phyloP scores from a whole-genome alignment of 1,284 basidiomycete species.

The Laetiporus sulphureus region DNA sequence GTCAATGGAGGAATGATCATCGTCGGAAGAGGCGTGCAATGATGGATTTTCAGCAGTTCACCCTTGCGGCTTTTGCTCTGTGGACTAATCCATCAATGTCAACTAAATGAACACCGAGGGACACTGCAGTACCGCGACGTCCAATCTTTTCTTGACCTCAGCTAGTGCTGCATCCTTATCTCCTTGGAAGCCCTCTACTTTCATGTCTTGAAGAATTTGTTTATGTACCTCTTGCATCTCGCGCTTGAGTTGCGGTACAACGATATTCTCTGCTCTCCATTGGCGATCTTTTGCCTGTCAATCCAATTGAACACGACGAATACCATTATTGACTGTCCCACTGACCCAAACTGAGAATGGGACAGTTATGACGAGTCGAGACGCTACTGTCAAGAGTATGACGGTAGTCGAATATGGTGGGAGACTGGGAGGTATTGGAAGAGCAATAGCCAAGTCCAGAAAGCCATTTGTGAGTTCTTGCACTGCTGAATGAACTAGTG shows the following conservation, averaged over 20 bases:
- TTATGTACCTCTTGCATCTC: conserved; percentile 47
- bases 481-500: conserved; percentile 31
- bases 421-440: conserved; percentile 59
- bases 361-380: conserved; percentile 60
- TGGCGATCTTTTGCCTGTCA: conserved; percentile 57
- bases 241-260: conserved; percentile 58
- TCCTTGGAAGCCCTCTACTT: conserved; percentile 42
- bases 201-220: conserved; percentile 53
- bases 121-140: conserved; percentile 31
- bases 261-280: conserved; percentile 58
- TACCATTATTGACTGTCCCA: conserved; percentile 6
- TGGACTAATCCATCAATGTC: neutral
- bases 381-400: conserved; percentile 62
- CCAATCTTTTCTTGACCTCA: conserved; percentile 39
- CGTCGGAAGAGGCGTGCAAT: conserved; percentile 52
- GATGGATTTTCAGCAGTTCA: conserved; percentile 50
- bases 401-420: conserved; percentile 75
- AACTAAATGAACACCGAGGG: neutral
- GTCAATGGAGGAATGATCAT: conserved; percentile 56
- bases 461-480: conserved; percentile 42
- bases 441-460: conserved; percentile 57
- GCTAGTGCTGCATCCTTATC: conserved; percentile 46
- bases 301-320: conserved; percentile 2
- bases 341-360: conserved; percentile 81
- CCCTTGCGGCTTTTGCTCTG: conserved; percentile 54